Evolutionary conservation across 768 basidiomycete species (phyloP).

Genomic region (Rhodotorula kratochvilovae): DNA sequence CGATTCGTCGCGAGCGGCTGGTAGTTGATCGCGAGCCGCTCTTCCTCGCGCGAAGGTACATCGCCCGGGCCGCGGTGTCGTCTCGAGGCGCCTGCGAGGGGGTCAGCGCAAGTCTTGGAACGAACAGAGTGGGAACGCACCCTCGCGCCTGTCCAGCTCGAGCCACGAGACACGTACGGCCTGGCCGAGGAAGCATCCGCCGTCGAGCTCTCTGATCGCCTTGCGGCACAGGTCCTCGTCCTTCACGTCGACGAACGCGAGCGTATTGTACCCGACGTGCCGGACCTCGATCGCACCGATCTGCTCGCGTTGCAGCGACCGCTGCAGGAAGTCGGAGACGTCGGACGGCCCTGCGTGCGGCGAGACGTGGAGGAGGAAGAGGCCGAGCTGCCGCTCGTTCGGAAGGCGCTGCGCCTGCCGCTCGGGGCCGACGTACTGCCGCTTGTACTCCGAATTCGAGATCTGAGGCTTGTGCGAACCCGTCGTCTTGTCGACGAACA

Average conservation of each 20-base stretch:
- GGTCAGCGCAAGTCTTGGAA: neutral
- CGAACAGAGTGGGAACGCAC: neutral
- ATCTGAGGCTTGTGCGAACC: neutral
- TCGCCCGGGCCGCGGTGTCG: too few relatives aligned
- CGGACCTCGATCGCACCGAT: neutral
- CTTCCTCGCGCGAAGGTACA: too few relatives aligned
- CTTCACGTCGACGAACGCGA: neutral
- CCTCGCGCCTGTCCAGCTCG: neutral
- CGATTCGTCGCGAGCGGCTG: neutral
- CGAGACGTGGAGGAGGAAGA: neutral
- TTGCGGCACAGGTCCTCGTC: neutral
- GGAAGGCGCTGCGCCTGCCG: neutral
- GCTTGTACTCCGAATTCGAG: neutral
- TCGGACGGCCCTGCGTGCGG: neutral
- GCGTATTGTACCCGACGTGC: neutral
- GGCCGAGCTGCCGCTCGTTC: neutral
- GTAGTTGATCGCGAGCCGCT: neutral
- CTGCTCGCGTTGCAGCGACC: too few relatives aligned
- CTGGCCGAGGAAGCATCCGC: neutral
- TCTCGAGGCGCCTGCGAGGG: neutral
- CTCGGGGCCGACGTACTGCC: neutral
- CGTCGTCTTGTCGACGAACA: neutral
- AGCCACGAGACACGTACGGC: neutral
- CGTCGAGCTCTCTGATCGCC: conserved; percentile 6
- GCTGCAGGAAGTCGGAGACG: neutral